phyloP scores from a whole-genome alignment of 495 filamentous ascomycete genomes.

The Penicillium desertorum region DNA sequence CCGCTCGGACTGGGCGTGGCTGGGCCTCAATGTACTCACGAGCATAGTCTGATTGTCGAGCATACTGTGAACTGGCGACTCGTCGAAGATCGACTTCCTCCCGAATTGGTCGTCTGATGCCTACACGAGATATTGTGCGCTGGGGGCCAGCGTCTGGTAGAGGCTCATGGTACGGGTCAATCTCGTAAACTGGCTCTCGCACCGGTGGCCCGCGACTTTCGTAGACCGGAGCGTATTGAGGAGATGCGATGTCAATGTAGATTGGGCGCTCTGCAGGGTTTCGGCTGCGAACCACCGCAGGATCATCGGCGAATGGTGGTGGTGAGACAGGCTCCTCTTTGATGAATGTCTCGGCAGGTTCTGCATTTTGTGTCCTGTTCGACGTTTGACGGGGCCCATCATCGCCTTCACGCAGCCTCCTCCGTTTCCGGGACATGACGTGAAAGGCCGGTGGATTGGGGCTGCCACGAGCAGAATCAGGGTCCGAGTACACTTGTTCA shows the following conservation, averaged over 20 bases:
- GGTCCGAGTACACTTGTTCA: conserved; percentile 27
- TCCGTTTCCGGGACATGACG: conserved; percentile 49
- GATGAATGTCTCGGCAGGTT: conserved; percentile 59
- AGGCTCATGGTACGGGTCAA: conserved; percentile 37
- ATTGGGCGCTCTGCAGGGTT: conserved; percentile 48
- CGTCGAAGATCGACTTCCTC: conserved; percentile 59
- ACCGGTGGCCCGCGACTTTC: conserved; percentile 36
- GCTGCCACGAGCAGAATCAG: conserved; percentile 35
- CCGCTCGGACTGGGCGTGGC: conserved; percentile 52
- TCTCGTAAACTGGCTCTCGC: conserved; percentile 37
- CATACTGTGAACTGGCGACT: conserved; percentile 57
- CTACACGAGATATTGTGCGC: conserved; percentile 45
- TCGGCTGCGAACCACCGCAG: conserved; percentile 40
- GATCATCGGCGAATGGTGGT: conserved; percentile 62
- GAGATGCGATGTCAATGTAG: conserved; percentile 51
- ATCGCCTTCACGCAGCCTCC: conserved; percentile 40
- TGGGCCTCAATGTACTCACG: conserved; percentile 46
- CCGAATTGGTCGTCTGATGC: conserved; percentile 42
- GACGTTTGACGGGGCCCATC: conserved; percentile 31
- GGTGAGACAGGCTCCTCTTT: conserved; percentile 87
- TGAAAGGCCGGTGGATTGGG: conserved; percentile 38
- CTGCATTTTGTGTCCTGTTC: conserved; percentile 31
- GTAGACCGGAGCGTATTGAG: conserved; percentile 44
- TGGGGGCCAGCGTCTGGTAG: conserved; percentile 38
- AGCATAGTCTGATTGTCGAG: conserved; percentile 50